Base-by-base conservation (phyloP, 2,329 filamentous ascomycete species). In the Fusarium sp. region DNA sequence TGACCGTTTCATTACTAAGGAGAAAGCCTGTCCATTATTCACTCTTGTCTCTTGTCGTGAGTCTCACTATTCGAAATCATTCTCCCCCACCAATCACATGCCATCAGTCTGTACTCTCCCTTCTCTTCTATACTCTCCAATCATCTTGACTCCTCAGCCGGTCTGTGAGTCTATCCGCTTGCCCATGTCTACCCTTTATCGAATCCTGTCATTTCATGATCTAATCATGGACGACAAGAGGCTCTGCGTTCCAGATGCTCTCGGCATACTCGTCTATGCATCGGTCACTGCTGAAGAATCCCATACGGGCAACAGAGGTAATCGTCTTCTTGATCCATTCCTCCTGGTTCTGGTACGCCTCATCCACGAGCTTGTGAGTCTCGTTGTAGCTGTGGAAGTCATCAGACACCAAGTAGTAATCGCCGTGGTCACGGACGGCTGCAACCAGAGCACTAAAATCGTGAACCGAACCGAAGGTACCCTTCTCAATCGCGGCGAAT, bases 241-340 rank as follows among this genome's bases (percentile, higher is more conserved):
- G 94, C 83, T 98, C 95, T 38, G 97, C 84, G 76, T 98, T 98
- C 96, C 96, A 99, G 78, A 99, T 97, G 67, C 86, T 89, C 78
- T 99, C 95, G 1, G 96, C 96, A 81, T 99, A 99, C 84, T 97
- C 94, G 74, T 95, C 93, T 78, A 98, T 97, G 81, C 95, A 97
- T 38, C 95, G 88, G 78, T 98, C 95, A 67, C 91, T 95, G 71
- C 89, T 94, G 83, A 98, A 98, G 87, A 98, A 98, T 36, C 95
- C 96, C 96, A 99, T 99, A 39, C 94, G 86, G 8, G 93, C 86
- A 19, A 99, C 96, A 60, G 91, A 92, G 40, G 87, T 89, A 75
- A 99, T 98, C 67, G 87, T 91, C 86, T 97, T 97, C 65, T 88
- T 91, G 59, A 96, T 82, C 96, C 96, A 99, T 73, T 92, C 91